Evolutionary conservation across 495 filamentous ascomycete species (phyloP).

Genomic region (Xylaria grammica): DNA sequence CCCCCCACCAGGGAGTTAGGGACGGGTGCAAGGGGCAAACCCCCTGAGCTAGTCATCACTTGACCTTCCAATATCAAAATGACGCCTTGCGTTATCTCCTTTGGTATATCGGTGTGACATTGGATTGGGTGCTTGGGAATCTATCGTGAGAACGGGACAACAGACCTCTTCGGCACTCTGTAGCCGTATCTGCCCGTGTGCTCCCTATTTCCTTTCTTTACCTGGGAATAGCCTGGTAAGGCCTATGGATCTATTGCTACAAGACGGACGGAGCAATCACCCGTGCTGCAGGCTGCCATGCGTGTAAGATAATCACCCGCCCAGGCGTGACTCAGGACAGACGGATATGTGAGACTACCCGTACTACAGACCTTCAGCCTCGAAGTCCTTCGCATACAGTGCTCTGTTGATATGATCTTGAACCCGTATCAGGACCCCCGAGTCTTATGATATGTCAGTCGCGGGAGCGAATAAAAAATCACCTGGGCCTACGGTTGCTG

Average conservation of each 20-base stretch:
- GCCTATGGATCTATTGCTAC: neutral
- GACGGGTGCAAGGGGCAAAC: constrained; percentile 12
- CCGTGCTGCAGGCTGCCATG: neutral
- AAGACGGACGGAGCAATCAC: neutral
- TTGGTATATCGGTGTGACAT: neutral
- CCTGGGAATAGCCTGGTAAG: neutral
- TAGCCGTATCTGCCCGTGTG: neutral
- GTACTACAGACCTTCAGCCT: neutral
- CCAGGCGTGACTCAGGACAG: neutral
- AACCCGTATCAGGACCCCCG: neutral
- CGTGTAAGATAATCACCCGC: neutral
- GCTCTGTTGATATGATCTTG: neutral
- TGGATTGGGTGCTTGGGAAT: neutral
- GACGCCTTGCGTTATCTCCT: neutral
- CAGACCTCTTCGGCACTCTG: neutral
- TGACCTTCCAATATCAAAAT: neutral
- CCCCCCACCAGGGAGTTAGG: constrained; percentile 1
- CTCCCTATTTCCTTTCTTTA: neutral
- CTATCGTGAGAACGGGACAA: neutral
- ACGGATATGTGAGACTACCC: neutral
- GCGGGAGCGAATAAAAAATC: neutral
- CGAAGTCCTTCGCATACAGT: neutral
- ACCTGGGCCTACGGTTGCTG: neutral
- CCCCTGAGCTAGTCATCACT: constrained; percentile 9
- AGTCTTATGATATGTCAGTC: neutral